Conservation (phyloP, 345 rosid species). For the Arabidopsis arenosa region DNA sequence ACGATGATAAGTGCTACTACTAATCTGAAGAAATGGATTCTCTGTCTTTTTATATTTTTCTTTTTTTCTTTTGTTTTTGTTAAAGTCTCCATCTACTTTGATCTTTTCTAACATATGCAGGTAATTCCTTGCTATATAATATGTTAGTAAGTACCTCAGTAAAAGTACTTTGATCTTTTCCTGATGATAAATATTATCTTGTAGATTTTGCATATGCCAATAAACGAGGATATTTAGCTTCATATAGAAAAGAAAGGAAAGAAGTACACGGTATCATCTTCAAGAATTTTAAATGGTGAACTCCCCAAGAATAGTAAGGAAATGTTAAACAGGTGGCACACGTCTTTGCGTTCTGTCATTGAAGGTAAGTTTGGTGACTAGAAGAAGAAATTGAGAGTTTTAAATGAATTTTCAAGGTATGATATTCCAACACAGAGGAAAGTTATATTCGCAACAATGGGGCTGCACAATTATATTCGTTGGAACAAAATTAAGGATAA, state of each 20-base stretch:
- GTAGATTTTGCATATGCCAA: not conserved
- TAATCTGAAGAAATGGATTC: not conserved
- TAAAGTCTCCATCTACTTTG: too few relatives aligned
- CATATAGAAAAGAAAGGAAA: not conserved
- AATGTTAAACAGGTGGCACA: constrained; percentile 8
- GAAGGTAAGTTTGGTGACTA: constrained; percentile 2
- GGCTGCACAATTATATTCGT: not conserved
- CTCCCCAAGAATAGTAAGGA: not conserved
- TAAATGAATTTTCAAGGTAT: constrained; percentile 19
- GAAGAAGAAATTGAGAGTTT: not conserved
- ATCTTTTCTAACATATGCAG: too few relatives aligned
- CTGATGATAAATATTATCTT: not conserved
- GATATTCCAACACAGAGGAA: not conserved
- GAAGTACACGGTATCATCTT: constrained; percentile 1
- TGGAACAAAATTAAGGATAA: not conserved
- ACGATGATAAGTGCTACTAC: not conserved
- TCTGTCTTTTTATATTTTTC: not conserved
- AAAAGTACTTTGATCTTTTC: too few relatives aligned
- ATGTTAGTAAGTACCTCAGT: too few relatives aligned
- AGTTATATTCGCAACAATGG: constrained; percentile 22
- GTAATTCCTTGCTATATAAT: too few relatives aligned
- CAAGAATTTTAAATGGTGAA: constrained; percentile 9
- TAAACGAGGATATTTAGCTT: constrained; percentile 3
- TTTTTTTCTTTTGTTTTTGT: too few relatives aligned
- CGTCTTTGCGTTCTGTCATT: not conserved